These are phyloP conservation scores for Dalbergia oliveri DNA, from an alignment of 306 rosid species.

Conservation along the genomic window DNA sequence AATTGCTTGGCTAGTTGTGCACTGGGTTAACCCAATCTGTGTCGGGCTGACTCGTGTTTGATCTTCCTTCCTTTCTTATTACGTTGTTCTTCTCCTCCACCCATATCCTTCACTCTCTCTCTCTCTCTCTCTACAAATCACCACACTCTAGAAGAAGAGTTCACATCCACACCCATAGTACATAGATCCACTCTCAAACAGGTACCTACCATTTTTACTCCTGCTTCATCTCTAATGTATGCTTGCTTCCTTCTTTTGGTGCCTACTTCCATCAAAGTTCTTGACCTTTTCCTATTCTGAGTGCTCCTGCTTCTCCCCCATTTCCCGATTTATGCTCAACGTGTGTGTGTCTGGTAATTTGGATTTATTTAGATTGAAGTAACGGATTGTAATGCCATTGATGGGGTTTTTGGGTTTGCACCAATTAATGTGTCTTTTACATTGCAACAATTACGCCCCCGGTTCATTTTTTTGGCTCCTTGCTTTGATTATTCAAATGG, in stretches of 20 bases:
- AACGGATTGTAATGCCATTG: neutral
- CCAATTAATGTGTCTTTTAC: neutral
- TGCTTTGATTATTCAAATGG: too few species aligned
- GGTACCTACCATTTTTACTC: conserved; percentile 13
- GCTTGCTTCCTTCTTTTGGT: neutral
- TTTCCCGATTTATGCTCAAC: conserved; percentile 29
- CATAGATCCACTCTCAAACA: conserved; percentile 41
- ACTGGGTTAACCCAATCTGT: neutral
- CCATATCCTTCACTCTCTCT: neutral
- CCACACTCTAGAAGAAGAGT: neutral
- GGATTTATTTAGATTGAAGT: conserved; percentile 29
- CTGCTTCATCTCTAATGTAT: neutral
- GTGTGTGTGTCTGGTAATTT: neutral
- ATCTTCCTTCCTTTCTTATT: neutral
- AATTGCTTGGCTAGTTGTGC: neutral
- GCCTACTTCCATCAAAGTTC: neutral
- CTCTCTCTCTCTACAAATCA: neutral
- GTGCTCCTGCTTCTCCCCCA: neutral
- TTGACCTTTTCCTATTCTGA: neutral
- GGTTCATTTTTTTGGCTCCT: too few species aligned
- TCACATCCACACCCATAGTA: neutral
- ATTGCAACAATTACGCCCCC: too few species aligned
- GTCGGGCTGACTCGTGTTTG: neutral
- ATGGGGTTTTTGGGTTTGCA: neutral
- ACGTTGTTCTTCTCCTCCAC: neutral